Percentiles rank a stretch among this genome's conserved stretches.
Conservation (phyloP, 129 eudicot genomes). For the Artemisia annua region DNA sequence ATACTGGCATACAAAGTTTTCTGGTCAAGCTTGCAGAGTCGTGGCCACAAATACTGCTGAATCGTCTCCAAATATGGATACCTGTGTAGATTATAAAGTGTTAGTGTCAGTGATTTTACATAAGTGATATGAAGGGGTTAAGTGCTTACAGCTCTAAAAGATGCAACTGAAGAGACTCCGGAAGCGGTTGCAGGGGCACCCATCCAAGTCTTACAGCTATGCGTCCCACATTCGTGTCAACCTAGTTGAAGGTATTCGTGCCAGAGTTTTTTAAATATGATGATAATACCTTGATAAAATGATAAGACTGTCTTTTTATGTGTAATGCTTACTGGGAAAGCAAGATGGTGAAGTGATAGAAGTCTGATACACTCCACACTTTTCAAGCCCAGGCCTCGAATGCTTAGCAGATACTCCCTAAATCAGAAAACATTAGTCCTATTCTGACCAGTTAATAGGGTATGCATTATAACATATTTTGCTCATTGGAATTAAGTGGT, state of each 20-base stretch:
- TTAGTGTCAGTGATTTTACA: neutral
- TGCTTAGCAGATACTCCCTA: conserved; percentile 90
- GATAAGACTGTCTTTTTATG: conserved; percentile 8
- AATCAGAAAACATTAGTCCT: conserved; percentile 26
- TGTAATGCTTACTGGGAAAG: conserved; percentile 76
- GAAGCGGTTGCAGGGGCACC: conserved; percentile 93
- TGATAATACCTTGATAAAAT: neutral
- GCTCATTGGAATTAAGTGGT: neutral
- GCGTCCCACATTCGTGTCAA: conserved; percentile 91
- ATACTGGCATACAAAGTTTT: conserved; percentile 59
- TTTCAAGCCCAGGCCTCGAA: conserved; percentile 80
- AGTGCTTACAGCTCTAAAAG: conserved; percentile 74
- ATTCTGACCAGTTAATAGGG: neutral
- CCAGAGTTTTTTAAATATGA: conserved; percentile 1
- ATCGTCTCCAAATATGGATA: conserved; percentile 80
- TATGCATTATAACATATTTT: neutral
- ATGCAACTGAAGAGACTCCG: conserved; percentile 82
- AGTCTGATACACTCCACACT: conserved; percentile 94
- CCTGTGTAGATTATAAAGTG: conserved; percentile 42
- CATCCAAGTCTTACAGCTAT: conserved; percentile 95
- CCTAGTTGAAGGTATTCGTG: conserved; percentile 39
- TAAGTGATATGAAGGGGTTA: conserved; percentile 4
- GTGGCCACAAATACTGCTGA: conserved; percentile 90
- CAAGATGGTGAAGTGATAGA: conserved; percentile 86
- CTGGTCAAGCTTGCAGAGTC: conserved; percentile 95